Evolutionary conservation across 768 basidiomycete species (phyloP).

Genomic region (Steccherinum ochraceum): DNA sequence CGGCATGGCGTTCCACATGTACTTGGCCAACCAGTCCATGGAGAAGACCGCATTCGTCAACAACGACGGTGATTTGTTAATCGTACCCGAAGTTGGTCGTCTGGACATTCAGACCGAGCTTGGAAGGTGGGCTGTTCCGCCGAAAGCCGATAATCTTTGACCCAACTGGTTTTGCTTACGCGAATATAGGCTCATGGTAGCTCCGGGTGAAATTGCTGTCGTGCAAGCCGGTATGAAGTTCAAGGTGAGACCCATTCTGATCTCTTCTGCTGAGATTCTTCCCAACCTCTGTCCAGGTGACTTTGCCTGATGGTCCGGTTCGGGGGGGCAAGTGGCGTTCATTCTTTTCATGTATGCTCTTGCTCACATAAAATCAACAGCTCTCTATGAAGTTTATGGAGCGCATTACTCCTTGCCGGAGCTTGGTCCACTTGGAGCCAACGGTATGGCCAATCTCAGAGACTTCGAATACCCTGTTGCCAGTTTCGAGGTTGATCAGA

Average conservation of each 20-base stretch:
- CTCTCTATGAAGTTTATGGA: slow-evolving; percentile 53
- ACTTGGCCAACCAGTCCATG: slow-evolving; percentile 52
- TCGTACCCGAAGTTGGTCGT: slow-evolving; percentile 53
- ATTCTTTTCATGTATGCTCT: background rate
- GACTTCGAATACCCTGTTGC: slow-evolving; percentile 57
- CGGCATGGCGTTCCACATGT: slow-evolving; percentile 56
- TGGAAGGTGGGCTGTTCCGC: slow-evolving; percentile 40
- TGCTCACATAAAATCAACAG: background rate
- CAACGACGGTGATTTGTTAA: slow-evolving; percentile 56
- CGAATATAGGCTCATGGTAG: slow-evolving; percentile 41
- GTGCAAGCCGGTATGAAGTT: slow-evolving; percentile 59
- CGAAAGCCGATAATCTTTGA: background rate
- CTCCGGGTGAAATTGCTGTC: slow-evolving; percentile 53
- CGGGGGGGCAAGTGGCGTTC: background rate
- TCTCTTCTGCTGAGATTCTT: background rate
- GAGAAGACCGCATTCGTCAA: slow-evolving; percentile 49
- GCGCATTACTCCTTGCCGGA: slow-evolving; percentile 53
- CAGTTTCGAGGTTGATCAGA: slow-evolving; percentile 54
- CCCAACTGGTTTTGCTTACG: background rate
- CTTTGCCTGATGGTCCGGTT: slow-evolving; percentile 14
- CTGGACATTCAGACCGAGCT: slow-evolving; percentile 62
- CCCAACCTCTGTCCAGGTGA: background rate
- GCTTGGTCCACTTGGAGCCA: slow-evolving; percentile 54
- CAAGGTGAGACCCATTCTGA: slow-evolving; percentile 34
- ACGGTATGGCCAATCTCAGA: slow-evolving; percentile 51